Evolutionary conservation across 2,329 filamentous ascomycete genomes (phyloP), one percentile per base, ranked within the genome.

Genomic region (Immersiporthe knoxdaviesiana): DNA sequence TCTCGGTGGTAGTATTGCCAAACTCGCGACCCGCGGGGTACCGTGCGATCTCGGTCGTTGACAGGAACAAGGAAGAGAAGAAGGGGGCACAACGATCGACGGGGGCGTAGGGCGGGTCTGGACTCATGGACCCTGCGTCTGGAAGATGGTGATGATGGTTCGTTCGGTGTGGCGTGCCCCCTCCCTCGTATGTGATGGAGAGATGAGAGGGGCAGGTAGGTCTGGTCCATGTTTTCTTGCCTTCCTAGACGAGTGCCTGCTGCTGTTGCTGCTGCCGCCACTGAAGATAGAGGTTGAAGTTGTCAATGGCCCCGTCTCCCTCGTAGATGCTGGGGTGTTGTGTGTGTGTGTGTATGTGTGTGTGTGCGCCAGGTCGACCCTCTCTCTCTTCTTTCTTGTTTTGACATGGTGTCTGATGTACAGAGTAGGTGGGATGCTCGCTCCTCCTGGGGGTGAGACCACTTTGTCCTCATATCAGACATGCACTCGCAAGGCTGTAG

Each of bases 21-120:
- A 18, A 30, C 16, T 59, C 56, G 56, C 32, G 30, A 32, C 56
- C 56, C 56, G 56, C 56, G 56, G 56, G 8, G 6, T 5, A 59
- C 56, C 56, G 56, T 59, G 56, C 56, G 56, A 37, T 37, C 30
- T 59, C 56, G 56, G 56, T 32, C 16, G 32, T 47, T 8, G 44
- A n/a, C 21, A n/a, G 21, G 44, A 47, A 47, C 18, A 21, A 21
- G 18, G 44, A 10, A 7, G 30, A 4, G 16, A 21, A n/a, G 11
- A 18, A n/a, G 30, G 18, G 8, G 8, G 32, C 1, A n/a, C 32
- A 32, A 21, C 27, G 14, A 7, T 30, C 16, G 30, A 35, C 44
- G 6, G 21, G 7, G 21, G 44, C 44, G 44, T 35, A 47, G 44
- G 3, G 30, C 18, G 56, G 18, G 32, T 21, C 56, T 47, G 44